A percentile compares a stretch with the other conserved stretches of the same genome.
Evolutionary conservation across 768 basidiomycete species (phyloP).

Genomic region (Naematelia aurantialba): DNA sequence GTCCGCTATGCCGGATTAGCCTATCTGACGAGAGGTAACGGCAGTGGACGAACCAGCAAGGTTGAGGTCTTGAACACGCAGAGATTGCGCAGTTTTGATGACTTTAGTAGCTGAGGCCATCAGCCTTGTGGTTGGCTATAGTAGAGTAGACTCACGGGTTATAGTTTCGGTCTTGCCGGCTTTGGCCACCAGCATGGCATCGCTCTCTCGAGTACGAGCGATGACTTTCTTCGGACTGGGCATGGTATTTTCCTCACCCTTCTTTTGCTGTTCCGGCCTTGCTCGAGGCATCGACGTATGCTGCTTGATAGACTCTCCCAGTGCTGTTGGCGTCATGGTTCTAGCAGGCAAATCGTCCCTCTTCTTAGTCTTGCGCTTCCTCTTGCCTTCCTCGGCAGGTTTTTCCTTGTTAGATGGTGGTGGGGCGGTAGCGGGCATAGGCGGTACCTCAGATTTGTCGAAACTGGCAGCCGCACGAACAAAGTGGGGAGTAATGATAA

Average conservation of each 20-base stretch:
- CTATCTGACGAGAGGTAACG: constrained; percentile 5
- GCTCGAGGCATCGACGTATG: constrained; percentile 21
- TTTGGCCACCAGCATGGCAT: constrained; percentile 9
- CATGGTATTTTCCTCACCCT: constrained; percentile 16
- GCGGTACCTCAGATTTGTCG: constrained; percentile 17
- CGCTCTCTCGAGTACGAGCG: constrained; percentile 27
- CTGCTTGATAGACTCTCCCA: constrained; percentile 42
- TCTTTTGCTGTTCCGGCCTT: not conserved
- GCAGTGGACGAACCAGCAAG: constrained; percentile 10
- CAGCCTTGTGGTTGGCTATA: too few species aligned
- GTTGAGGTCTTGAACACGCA: constrained; percentile 27
- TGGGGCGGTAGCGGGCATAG: constrained; percentile 11
- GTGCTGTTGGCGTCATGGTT: constrained; percentile 22
- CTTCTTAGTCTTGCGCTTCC: constrained; percentile 24
- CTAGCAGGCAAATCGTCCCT: constrained; percentile 7
- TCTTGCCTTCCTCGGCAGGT: constrained; percentile 15
- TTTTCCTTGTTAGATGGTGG: constrained; percentile 6
- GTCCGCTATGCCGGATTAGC: not conserved
- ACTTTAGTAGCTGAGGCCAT: constrained; percentile 32
- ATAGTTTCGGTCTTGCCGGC: constrained; percentile 22
- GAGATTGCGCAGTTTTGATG: constrained; percentile 35
- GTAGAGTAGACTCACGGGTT: constrained; percentile 35
- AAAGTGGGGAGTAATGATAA: constrained; percentile 48
- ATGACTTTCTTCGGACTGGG: constrained; percentile 16
- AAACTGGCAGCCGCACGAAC: constrained; percentile 41